Conservation (phyloP, 768 basidiomycete genomes). For the Boletus insuetus region DNA sequence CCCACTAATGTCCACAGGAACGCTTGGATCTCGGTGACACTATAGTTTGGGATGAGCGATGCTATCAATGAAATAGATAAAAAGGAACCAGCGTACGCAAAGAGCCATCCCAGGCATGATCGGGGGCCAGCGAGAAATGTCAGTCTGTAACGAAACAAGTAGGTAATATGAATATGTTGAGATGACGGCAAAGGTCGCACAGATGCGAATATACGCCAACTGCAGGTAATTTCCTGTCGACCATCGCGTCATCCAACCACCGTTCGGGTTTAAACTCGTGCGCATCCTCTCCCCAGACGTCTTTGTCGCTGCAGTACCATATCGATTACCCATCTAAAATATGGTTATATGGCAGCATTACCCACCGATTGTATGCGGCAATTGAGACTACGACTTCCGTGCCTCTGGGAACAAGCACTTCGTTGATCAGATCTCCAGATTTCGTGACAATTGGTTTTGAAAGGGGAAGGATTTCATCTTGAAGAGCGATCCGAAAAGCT, state of each 20-base stretch:
- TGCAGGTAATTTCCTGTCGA: neutral
- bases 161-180: too few species aligned
- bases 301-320: conserved; percentile 3
- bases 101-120: conserved; percentile 24
- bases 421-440: conserved; percentile 40
- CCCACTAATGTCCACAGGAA: conserved; percentile 54
- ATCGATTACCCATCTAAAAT: neutral
- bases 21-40: conserved; percentile 51
- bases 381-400: conserved; percentile 48
- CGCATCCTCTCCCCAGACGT: conserved; percentile 25
- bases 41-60: conserved; percentile 4
- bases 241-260: neutral
- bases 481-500: conserved; percentile 45
- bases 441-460: conserved; percentile 46
- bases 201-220: conserved; percentile 13
- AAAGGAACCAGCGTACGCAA: conserved; percentile 15
- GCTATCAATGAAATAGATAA: neutral
- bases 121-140: conserved; percentile 13
- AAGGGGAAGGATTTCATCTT: conserved; percentile 59
- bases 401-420: conserved; percentile 49
- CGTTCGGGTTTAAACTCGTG: conserved; percentile 10
- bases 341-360: neutral
- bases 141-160: conserved; percentile 4
- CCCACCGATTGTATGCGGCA: conserved; percentile 53
- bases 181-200: neutral